Evolutionary conservation across 23 red algal species (phyloP).

Genomic region (Pyropia haitanensis): DNA sequence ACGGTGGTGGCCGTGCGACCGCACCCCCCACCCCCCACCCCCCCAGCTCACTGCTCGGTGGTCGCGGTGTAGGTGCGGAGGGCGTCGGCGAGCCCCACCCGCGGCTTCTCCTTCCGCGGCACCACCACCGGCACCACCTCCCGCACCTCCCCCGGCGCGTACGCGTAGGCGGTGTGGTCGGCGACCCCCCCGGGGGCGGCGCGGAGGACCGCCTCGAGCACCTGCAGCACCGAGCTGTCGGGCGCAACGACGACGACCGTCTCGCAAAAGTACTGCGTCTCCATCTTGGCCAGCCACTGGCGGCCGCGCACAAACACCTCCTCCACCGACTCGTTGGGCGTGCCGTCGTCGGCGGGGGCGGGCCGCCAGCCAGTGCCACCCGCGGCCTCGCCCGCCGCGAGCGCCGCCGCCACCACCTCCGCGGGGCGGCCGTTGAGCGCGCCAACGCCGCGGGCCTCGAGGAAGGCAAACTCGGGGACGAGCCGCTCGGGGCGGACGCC

Average conservation of each 20-base stretch:
- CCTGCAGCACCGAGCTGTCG: constrained; percentile 48
- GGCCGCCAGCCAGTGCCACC: constrained; percentile 17
- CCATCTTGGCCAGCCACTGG: constrained; percentile 71
- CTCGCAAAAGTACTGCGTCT: constrained; percentile 75
- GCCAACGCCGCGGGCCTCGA: constrained; percentile 73
- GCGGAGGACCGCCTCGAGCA: constrained; percentile 42
- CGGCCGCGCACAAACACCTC: constrained; percentile 79
- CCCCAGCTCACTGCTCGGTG: too few relatives aligned
- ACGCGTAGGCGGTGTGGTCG: constrained; percentile 21
- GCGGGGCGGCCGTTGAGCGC: constrained; percentile 36
- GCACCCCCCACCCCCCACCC: too few relatives aligned
- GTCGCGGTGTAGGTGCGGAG: too few relatives aligned
- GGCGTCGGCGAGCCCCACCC: too few relatives aligned
- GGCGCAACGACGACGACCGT: constrained; percentile 68
- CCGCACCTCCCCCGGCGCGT: constrained; percentile 45
- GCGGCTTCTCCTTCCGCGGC: too few relatives aligned
- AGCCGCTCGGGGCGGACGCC: constrained; percentile 50
- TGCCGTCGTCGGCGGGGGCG: constrained; percentile 75
- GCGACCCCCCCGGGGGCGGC: constrained; percentile 9
- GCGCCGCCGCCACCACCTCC: constrained; percentile 5
- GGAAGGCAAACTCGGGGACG: constrained; percentile 71
- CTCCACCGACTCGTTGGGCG: constrained; percentile 66
- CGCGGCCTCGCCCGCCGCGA: constrained; percentile 25
- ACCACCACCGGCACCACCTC: constrained; percentile 35
- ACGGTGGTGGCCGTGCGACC: too few relatives aligned